Percentiles rank a stretch among this genome's conserved stretches.
Evolutionary conservation across 78 protist species (phyloP).

Genomic region (Bodo saltans): DNA sequence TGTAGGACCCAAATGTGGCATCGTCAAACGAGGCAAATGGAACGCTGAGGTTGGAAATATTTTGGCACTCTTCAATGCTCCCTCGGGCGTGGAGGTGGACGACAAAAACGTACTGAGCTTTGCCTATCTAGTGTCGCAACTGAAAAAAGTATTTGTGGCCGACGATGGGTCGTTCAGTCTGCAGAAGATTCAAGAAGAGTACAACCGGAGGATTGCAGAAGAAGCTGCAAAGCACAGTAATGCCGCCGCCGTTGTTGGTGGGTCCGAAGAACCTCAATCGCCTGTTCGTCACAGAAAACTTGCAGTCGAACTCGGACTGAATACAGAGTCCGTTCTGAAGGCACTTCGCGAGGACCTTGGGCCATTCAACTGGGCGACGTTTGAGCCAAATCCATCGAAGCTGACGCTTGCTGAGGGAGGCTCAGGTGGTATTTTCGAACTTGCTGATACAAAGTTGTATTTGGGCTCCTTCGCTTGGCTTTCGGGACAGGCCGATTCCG

Average conservation of each 20-base stretch:
- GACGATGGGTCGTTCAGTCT: constrained; percentile 18
- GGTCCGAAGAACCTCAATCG: background rate
- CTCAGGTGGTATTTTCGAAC: background rate
- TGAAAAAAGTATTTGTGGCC: constrained; percentile 10
- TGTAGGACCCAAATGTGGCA: background rate
- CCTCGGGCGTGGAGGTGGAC: background rate
- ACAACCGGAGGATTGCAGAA: background rate
- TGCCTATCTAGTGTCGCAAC: background rate
- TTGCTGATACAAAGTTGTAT: background rate
- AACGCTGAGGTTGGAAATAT: background rate
- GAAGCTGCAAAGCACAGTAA: background rate
- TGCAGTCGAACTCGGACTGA: background rate
- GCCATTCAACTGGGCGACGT: constrained; percentile 12
- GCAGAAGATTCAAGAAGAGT: background rate
- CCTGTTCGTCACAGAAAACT: background rate
- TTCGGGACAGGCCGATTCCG: constrained; percentile 16
- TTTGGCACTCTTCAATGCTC: background rate
- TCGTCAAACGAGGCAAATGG: background rate
- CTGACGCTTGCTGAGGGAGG: constrained; percentile 7
- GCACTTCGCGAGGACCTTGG: background rate
- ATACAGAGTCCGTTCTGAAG: background rate
- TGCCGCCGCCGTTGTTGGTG: background rate
- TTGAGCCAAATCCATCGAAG: background rate
- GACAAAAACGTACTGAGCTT: background rate
- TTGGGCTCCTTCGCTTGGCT: constrained; percentile 11